phyloP scores from a whole-genome alignment of 164 flowering plant genomes.

The Sextonia rubra region DNA sequence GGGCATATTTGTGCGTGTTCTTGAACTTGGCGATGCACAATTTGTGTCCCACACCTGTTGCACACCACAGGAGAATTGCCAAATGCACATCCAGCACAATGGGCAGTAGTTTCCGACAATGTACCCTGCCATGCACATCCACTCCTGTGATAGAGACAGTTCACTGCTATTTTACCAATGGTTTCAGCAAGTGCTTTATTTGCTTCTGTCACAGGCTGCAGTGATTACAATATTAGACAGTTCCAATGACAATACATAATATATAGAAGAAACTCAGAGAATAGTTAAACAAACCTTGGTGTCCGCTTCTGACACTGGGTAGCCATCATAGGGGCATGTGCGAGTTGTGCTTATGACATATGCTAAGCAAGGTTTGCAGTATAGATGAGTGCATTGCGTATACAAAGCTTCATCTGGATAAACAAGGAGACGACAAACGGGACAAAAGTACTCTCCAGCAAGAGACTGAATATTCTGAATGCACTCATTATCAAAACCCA shows the following conservation, averaged over 20 bases:
- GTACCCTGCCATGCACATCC: constrained; percentile 98
- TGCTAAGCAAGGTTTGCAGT: constrained; percentile 83
- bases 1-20: constrained; percentile 95
- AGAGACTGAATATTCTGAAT: constrained; percentile 79
- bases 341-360: constrained; percentile 65
- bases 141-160: constrained; percentile 86
- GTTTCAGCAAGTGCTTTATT: constrained; percentile 76
- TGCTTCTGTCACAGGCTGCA: constrained; percentile 76
- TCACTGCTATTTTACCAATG: constrained; percentile 78
- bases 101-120: constrained; percentile 68
- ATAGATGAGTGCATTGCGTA: constrained; percentile 91
- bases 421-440: constrained; percentile 93
- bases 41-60: constrained; percentile 84
- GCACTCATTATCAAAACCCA: constrained; percentile 99
- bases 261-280: neutral
- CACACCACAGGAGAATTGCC: constrained; percentile 93
- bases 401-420: constrained; percentile 95
- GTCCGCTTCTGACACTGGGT: constrained; percentile 85
- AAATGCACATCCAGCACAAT: constrained; percentile 80
- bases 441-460: constrained; percentile 96
- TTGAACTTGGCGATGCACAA: constrained; percentile 91
- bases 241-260: neutral
- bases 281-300: constrained; percentile 51
- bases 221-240: neutral
- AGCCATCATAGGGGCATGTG: constrained; percentile 98